A percentile compares a stretch with the other conserved stretches of the same genome.
phyloP scores from a whole-genome alignment of 352 stramenopile species.

The Halophytophthora polymorphica region DNA sequence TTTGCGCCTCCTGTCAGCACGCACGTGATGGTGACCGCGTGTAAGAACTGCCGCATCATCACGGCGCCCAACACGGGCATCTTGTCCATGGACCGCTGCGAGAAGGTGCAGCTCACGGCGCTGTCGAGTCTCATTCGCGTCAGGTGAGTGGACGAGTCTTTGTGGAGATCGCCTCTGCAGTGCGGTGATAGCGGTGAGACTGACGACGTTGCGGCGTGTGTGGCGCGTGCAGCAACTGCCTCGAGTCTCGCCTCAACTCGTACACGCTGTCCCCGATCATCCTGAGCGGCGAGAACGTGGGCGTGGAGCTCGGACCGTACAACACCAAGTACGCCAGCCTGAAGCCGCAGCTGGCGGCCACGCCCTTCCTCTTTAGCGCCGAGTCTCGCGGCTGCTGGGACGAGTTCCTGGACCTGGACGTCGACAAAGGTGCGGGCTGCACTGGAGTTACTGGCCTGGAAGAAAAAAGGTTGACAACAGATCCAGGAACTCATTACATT shows the following conservation, averaged over 20 bases:
- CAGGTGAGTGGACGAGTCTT: constrained; percentile 35
- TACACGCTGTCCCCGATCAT: constrained; percentile 92
- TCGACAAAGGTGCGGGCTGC: constrained; percentile 43
- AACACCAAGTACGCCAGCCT: constrained; percentile 94
- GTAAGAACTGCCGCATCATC: constrained; percentile 95
- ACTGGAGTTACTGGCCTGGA: neutral
- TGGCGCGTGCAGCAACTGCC: constrained; percentile 76
- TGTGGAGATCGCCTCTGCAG: too few species aligned
- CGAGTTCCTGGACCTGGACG: constrained; percentile 67
- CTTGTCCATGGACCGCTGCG: constrained; percentile 92
- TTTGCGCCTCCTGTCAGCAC: constrained; percentile 24
- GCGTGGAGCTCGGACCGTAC: constrained; percentile 93
- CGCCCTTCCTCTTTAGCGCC: constrained; percentile 42
- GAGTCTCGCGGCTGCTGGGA: constrained; percentile 61
- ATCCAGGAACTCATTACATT: constrained; percentile 1
- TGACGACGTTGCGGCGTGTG: constrained; percentile 1
- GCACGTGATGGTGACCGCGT: constrained; percentile 91
- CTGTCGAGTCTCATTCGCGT: constrained; percentile 87
- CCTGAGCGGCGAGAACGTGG: constrained; percentile 94
- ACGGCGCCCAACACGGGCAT: constrained; percentile 92
- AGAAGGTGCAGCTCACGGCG: constrained; percentile 89
- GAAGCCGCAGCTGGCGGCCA: constrained; percentile 58
- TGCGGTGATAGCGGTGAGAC: neutral
- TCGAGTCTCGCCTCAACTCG: constrained; percentile 89
- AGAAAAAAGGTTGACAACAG: constrained; percentile 4